Percentiles rank a stretch among this genome's conserved stretches.
phyloP scores from a whole-genome alignment of 176 grass and related monocot genomes.

The Chloris gayana region DNA sequence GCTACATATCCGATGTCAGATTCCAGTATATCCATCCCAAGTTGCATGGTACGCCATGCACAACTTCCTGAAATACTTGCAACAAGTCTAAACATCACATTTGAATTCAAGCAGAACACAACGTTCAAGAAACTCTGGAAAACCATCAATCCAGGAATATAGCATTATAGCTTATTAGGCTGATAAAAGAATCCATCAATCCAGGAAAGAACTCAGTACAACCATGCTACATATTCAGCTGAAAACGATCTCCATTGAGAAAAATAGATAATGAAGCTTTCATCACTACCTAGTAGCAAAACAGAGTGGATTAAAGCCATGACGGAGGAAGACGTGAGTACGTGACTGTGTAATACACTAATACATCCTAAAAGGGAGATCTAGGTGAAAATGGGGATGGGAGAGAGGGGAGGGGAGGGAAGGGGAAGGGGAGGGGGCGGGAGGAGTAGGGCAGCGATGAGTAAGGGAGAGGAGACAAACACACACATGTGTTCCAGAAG shows the following conservation, averaged over 20 bases:
- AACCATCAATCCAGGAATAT: neutral
- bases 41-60: neutral
- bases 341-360: no score
- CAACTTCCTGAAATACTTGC: neutral
- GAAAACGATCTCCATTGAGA: neutral
- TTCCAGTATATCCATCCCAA: neutral
- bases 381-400: conserved; percentile 6
- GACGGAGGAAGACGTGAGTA: neutral
- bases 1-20: neutral
- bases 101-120: neutral
- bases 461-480: conserved; percentile 79
- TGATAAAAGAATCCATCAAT: neutral
- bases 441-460: conserved; percentile 56
- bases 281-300: conserved; percentile 16
- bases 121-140: conserved; percentile 4
- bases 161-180: neutral
- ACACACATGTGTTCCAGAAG: conserved; percentile 83
- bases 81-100: conserved; percentile 3
- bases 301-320: conserved; percentile 9
- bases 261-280: conserved; percentile 26
- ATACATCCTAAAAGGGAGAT: conserved; percentile 12
- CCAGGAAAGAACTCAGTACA: neutral
- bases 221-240: neutral
- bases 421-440: neutral
- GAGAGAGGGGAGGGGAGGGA: neutral